Evolutionary conservation across 164 flowering plant genomes (phyloP).

Genomic region (Cinnamomum micranthum): DNA sequence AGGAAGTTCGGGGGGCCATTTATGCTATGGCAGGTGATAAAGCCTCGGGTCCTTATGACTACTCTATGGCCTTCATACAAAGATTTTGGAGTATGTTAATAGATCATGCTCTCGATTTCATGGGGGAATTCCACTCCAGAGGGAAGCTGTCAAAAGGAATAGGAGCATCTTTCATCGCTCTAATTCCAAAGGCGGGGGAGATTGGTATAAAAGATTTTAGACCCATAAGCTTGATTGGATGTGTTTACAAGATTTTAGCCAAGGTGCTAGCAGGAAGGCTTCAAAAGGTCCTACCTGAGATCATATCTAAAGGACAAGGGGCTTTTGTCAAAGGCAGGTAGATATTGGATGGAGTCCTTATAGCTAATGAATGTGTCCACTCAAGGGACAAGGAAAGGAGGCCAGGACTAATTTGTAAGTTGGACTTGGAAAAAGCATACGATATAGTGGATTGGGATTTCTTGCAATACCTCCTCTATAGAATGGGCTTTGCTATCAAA

Average conservation of each 20-base stretch:
- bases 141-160: neutral
- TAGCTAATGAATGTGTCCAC: neutral
- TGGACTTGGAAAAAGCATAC: neutral
- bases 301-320: neutral
- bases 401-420: neutral
- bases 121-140: neutral
- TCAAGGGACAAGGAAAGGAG: neutral
- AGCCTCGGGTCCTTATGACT: neutral
- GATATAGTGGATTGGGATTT: neutral
- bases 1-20: neutral
- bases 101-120: neutral
- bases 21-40: neutral
- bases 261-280: neutral
- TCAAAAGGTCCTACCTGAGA: neutral
- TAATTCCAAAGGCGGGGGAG: neutral
- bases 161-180: neutral
- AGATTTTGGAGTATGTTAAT: neutral
- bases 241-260: neutral
- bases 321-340: neutral
- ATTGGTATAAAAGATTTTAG: neutral
- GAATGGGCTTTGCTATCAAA: neutral
- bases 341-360: neutral
- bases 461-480: neutral
- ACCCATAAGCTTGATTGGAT: neutral
- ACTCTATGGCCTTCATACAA: neutral